Percentiles rank a stretch among this genome's conserved stretches.
These are phyloP conservation scores for Chalciporus sphaerocephalus DNA, from an alignment of 768 basidiomycete genomes.

Conservation along the genomic window DNA sequence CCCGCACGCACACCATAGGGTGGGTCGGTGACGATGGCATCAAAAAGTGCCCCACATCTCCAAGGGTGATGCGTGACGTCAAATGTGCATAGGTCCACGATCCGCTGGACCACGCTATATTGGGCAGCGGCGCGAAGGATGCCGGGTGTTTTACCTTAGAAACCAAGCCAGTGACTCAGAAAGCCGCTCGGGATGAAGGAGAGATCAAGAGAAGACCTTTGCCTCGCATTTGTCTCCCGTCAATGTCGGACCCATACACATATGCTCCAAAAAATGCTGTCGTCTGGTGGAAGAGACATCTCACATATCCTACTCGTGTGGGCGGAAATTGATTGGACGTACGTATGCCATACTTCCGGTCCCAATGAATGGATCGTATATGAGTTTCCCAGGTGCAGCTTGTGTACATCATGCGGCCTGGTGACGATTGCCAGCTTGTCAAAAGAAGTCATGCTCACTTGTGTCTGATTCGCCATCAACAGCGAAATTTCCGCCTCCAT, in stretches of 20 bases:
- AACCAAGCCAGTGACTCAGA: constrained; percentile 1
- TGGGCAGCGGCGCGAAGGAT: constrained; percentile 77
- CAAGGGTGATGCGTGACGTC: constrained; percentile 90
- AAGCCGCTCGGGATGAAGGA: background rate
- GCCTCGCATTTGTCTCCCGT: constrained; percentile 95
- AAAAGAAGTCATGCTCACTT: constrained; percentile 56
- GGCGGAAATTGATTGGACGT: constrained; percentile 2
- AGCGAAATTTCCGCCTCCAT: constrained; percentile 97
- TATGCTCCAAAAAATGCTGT: constrained; percentile 83
- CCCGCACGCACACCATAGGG: constrained; percentile 94
- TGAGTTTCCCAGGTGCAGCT: constrained; percentile 83
- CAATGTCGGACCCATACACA: constrained; percentile 91
- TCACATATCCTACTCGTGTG: constrained; percentile 3
- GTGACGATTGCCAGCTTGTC: background rate
- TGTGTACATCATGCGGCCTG: constrained; percentile 26
- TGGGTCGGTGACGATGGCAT: constrained; percentile 92
- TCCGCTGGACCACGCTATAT: constrained; percentile 68
- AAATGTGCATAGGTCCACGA: constrained; percentile 86
- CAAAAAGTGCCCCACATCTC: constrained; percentile 85
- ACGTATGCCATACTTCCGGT: constrained; percentile 92
- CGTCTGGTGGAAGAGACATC: constrained; percentile 45
- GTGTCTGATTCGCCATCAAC: constrained; percentile 93
- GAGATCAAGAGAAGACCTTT: constrained; percentile 51
- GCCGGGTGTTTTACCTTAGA: constrained; percentile 50
- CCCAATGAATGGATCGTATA: constrained; percentile 95